Evolutionary conservation across 495 filamentous ascomycete species (phyloP), one percentile per base, ranked within the genome.

Genomic region (Chaetomidium leptoderma): DNA sequence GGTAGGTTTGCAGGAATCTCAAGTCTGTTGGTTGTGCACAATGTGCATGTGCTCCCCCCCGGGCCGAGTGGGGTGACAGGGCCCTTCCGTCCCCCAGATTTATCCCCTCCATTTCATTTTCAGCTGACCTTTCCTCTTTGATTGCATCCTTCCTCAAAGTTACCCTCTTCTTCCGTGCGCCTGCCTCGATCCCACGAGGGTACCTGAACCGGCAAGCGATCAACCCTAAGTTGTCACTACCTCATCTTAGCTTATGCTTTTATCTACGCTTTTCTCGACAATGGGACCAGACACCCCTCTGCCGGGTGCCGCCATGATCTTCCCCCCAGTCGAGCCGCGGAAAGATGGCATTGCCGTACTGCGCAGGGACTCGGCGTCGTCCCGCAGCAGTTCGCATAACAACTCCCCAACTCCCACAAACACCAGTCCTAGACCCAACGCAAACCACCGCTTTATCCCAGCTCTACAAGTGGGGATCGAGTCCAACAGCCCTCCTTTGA

Each of bases 261-360:
- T 39, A 16, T 17, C 36, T 16, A 39, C 6, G 16, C 9, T 45
- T 47, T 26, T 47, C 14, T 9, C 46, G 11, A 33, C 14, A 13
- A 49, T 49, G 46, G 46, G n/a, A 30, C 6, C 46, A 49, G 46
- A 49, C 17, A 21, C 46, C 8, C n/a, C 46, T 49, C 29, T 6
- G 3, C 46, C 46, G 6, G 30, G 24, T 49, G 8, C 46, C n/a
- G 7, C 46, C n/a, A 36, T 37, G 48, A 26, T n/a, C 48, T 39
- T 51, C 48, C 17, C 48, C 32, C 32, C 48, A 6, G 11, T 51
- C 32, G 48, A 51, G 21, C 11, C 48, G 4, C 32, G 32, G 23
- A 37, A 26, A 27, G 48, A 51, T 6, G 32, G 2, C 33, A 24
- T 51, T 7, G 10, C n/a, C 27, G 13, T 39, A 5, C 48, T 37